Evolutionary conservation across 257 asterid species (phyloP).

Genomic region (Haberlea rhodopensis): DNA sequence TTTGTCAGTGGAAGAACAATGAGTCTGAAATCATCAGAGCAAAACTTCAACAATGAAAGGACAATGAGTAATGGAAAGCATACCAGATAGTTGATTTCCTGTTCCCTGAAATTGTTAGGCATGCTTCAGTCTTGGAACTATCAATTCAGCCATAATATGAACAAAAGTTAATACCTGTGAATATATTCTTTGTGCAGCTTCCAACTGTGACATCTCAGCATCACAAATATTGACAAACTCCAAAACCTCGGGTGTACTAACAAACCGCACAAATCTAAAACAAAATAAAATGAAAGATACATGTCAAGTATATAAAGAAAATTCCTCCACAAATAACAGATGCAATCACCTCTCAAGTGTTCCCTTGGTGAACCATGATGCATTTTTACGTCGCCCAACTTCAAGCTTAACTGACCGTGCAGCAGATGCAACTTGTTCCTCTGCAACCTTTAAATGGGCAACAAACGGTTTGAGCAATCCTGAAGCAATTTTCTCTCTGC

Average conservation of each 20-base stretch:
- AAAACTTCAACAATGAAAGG: slow-evolving; percentile 6
- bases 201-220: slow-evolving; percentile 89
- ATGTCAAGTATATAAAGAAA: slow-evolving; percentile 10
- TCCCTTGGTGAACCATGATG: slow-evolving; percentile 91
- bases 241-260: slow-evolving; percentile 83
- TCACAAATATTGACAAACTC: slow-evolving; percentile 69
- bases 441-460: slow-evolving; percentile 66
- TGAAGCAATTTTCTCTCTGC: slow-evolving; percentile 83
- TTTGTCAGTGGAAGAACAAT: not conserved
- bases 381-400: slow-evolving; percentile 47
- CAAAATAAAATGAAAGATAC: not conserved
- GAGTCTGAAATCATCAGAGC: not conserved
- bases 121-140: slow-evolving; percentile 6
- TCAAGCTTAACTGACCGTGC: slow-evolving; percentile 79
- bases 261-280: slow-evolving; percentile 83
- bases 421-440: slow-evolving; percentile 71
- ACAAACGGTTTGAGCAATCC: slow-evolving; percentile 85
- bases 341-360: slow-evolving; percentile 80
- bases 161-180: slow-evolving; percentile 48
- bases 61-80: slow-evolving; percentile 23
- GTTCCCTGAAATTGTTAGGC: slow-evolving; percentile 63
- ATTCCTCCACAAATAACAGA: slow-evolving; percentile 19
- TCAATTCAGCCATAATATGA: slow-evolving; percentile 6
- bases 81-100: slow-evolving; percentile 59
- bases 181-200: slow-evolving; percentile 80